These are phyloP conservation scores for Pseudozyma tsukubaensis DNA, from an alignment of 1,284 basidiomycete genomes.

Conservation along the genomic window DNA sequence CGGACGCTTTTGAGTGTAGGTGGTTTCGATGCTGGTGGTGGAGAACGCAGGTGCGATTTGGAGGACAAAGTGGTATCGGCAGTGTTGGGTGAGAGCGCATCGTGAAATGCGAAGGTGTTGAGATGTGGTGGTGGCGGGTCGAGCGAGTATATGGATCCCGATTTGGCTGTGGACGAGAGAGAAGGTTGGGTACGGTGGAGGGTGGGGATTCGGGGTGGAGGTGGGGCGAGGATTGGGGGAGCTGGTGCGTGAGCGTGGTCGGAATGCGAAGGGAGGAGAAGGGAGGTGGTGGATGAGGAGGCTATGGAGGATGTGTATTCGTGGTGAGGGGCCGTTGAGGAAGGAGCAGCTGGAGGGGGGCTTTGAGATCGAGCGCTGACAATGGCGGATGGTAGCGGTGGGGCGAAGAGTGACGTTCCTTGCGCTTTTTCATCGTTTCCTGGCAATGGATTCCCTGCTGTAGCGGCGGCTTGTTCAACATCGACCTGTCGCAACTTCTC, in stretches of 20 bases:
- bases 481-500: neutral
- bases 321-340: neutral
- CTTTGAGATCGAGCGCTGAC: constrained; percentile 1
- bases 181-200: neutral
- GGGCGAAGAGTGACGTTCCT: constrained; percentile 14
- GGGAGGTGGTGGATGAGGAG: neutral
- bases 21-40: neutral
- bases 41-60: neutral
- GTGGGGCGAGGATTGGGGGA: neutral
- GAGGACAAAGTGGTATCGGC: neutral
- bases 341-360: neutral
- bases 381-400: constrained; percentile 24
- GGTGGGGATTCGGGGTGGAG: constrained; percentile 2
- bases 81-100: neutral
- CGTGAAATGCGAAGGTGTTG: neutral
- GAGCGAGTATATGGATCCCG: neutral
- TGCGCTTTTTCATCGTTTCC: constrained; percentile 2
- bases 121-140: neutral
- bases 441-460: neutral
- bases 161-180: neutral
- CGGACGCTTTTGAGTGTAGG: constrained; percentile 20
- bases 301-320: neutral
- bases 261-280: neutral
- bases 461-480: neutral
- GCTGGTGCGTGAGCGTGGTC: neutral